Percentiles rank a stretch among this genome's conserved stretches.
Evolutionary conservation across 2,329 filamentous ascomycete species (phyloP).

Genomic region (Pseudogymnoascus sp.): DNA sequence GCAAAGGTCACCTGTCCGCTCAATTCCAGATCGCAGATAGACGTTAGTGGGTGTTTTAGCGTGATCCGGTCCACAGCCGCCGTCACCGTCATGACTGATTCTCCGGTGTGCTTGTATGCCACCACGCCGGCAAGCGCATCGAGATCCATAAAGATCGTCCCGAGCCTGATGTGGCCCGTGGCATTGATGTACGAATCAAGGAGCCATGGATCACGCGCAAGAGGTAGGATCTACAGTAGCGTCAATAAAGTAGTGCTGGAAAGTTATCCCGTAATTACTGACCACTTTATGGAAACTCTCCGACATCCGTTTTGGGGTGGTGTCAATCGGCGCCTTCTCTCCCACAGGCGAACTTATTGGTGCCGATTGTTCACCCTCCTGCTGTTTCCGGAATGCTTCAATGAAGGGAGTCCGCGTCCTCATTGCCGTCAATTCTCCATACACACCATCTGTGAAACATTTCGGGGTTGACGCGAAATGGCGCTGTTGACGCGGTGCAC

Average conservation of each 20-base stretch:
- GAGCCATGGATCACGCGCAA: conserved; percentile 61
- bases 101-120: conserved; percentile 59
- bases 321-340: conserved; percentile 35
- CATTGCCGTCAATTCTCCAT: conserved; percentile 47
- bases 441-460: conserved; percentile 43
- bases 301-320: conserved; percentile 55
- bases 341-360: conserved; percentile 7
- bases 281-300: conserved; percentile 59
- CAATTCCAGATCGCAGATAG: conserved; percentile 62
- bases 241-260: conserved; percentile 10
- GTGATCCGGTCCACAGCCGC: conserved; percentile 33
- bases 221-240: conserved; percentile 43
- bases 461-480: conserved; percentile 16
- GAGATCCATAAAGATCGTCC: conserved; percentile 54
- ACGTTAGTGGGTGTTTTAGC: conserved; percentile 52
- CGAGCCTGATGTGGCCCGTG: conserved; percentile 53
- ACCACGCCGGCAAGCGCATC: conserved; percentile 64
- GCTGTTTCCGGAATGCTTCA: conserved; percentile 50
- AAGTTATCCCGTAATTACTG: conserved; percentile 22
- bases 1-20: conserved; percentile 48
- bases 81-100: conserved; percentile 38
- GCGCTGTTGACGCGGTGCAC: conserved; percentile 11
- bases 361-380: conserved; percentile 23
- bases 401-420: conserved; percentile 60
- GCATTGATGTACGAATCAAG: conserved; percentile 63